A percentile compares a stretch with the other conserved stretches of the same genome.
Conservation (phyloP, 805 yeast species). For the Lachancea kluyveri region DNA sequence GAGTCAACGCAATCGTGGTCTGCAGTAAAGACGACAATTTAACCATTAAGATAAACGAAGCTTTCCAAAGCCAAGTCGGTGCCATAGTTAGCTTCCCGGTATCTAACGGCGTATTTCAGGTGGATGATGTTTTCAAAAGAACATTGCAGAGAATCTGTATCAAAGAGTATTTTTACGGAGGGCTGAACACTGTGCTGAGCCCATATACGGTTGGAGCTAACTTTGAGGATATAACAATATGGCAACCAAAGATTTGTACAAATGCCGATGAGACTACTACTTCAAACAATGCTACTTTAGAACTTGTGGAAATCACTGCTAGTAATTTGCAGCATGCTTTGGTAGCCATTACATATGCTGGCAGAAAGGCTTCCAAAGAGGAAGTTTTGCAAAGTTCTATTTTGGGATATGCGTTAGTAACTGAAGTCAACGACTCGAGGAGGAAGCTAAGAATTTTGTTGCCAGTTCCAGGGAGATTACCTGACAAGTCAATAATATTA, state of each 20-base stretch:
- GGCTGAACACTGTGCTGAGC: conserved; percentile 54
- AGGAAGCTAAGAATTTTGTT: conserved; percentile 62
- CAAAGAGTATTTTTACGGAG: conserved; percentile 87
- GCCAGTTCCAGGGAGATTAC: conserved; percentile 85
- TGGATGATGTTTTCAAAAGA: conserved; percentile 63
- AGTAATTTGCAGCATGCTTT: conserved; percentile 68
- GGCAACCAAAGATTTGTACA: conserved; percentile 43
- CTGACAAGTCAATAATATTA: conserved; percentile 63
- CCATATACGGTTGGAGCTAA: conserved; percentile 83
- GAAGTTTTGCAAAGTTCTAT: conserved; percentile 51
- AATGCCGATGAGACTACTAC: conserved; percentile 18
- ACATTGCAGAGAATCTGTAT: conserved; percentile 70
- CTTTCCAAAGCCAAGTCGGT: conserved; percentile 21
- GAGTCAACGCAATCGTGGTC: conserved; percentile 19
- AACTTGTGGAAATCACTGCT: conserved; percentile 39
- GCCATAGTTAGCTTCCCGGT: conserved; percentile 51
- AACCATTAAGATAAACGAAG: conserved; percentile 10
- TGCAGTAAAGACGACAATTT: conserved; percentile 13
- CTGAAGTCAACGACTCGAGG: conserved; percentile 69
- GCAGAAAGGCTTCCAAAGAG: conserved; percentile 40
- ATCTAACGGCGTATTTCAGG: conserved; percentile 72
- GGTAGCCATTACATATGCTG: conserved; percentile 55
- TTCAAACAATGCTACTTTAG: conserved; percentile 24
- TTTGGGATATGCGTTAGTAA: conserved; percentile 68
- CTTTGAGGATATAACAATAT: conserved; percentile 52